Evolutionary conservation across 305 asterid species (phyloP).

Genomic region (Fraxinus nigra): DNA sequence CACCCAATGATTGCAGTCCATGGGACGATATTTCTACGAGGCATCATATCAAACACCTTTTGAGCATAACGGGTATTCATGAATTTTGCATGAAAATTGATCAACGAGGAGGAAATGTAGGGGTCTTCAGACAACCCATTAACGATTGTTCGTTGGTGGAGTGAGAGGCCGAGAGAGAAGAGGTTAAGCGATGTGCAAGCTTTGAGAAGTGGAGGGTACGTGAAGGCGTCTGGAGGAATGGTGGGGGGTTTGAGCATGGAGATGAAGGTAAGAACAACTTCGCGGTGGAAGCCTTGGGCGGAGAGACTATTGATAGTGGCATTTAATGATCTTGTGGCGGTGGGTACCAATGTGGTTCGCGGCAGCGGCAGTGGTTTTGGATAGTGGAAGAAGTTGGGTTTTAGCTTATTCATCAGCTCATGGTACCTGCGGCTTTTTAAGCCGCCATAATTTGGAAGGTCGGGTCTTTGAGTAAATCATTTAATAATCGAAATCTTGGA

Average conservation of each 20-base stretch:
- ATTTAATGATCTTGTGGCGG: conserved; percentile 49
- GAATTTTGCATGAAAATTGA: conserved; percentile 53
- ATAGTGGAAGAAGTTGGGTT: conserved; percentile 29
- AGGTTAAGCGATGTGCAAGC: conserved; percentile 65
- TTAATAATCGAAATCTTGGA: neutral
- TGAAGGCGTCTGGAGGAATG: conserved; percentile 61
- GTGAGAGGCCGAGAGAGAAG: conserved; percentile 45
- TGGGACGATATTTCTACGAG: conserved; percentile 55
- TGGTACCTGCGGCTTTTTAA: neutral
- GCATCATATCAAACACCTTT: conserved; percentile 67
- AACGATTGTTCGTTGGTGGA: conserved; percentile 62
- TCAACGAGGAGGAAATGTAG: conserved; percentile 61
- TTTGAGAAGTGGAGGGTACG: conserved; percentile 71
- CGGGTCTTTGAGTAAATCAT: neutral
- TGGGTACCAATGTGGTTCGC: conserved; percentile 5
- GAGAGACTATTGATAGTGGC: conserved; percentile 66
- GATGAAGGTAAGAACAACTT: conserved; percentile 44
- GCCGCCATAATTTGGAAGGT: neutral
- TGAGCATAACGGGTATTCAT: conserved; percentile 37
- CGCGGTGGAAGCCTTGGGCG: conserved; percentile 49
- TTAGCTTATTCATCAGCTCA: conserved; percentile 53
- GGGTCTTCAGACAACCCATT: conserved; percentile 61
- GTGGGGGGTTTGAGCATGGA: conserved; percentile 51
- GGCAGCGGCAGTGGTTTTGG: conserved; percentile 31
- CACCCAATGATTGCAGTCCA: conserved; percentile 84